Conservation (phyloP, 164 flowering plant genomes). For the Litsea cubeba region DNA sequence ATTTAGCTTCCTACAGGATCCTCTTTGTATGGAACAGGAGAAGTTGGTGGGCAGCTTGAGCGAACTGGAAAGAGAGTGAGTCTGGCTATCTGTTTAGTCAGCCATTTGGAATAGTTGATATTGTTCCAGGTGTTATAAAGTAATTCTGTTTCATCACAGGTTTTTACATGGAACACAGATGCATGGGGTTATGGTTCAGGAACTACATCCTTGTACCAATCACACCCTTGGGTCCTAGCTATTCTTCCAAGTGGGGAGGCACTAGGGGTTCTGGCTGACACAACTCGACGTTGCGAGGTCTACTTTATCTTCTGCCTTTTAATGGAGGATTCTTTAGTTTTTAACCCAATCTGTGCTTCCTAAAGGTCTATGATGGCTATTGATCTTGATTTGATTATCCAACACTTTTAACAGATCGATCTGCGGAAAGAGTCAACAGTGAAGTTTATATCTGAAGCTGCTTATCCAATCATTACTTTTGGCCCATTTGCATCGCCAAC, state of each 20-base stretch:
- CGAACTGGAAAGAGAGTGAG: conserved; percentile 86
- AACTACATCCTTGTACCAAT: conserved; percentile 87
- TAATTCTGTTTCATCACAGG: conserved; percentile 27
- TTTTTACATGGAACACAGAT: conserved; percentile 88
- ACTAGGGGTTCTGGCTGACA: conserved; percentile 86
- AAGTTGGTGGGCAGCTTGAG: conserved; percentile 89
- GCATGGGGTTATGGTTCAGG: conserved; percentile 85
- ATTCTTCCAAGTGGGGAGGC: conserved; percentile 85
- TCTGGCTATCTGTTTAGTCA: neutral
- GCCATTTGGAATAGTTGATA: neutral
- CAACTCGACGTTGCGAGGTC: conserved; percentile 88
- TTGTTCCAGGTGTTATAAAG: conserved; percentile 1
- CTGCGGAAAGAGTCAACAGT: conserved; percentile 61
- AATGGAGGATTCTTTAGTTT: neutral
- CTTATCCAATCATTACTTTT: conserved; percentile 81
- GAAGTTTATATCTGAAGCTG: conserved; percentile 48
- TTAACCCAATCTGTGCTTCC: neutral
- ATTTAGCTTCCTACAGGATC: conserved; percentile 76
- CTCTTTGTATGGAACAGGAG: conserved; percentile 89
- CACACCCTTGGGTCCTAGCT: conserved; percentile 96
- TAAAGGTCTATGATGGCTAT: too few species aligned
- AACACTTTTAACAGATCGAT: conserved; percentile 54
- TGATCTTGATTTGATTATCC: neutral
- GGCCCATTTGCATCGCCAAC: conserved; percentile 87
- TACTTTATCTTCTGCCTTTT: conserved; percentile 7